phyloP scores from a whole-genome alignment of 306 rosid species.

The Corylus americana region DNA sequence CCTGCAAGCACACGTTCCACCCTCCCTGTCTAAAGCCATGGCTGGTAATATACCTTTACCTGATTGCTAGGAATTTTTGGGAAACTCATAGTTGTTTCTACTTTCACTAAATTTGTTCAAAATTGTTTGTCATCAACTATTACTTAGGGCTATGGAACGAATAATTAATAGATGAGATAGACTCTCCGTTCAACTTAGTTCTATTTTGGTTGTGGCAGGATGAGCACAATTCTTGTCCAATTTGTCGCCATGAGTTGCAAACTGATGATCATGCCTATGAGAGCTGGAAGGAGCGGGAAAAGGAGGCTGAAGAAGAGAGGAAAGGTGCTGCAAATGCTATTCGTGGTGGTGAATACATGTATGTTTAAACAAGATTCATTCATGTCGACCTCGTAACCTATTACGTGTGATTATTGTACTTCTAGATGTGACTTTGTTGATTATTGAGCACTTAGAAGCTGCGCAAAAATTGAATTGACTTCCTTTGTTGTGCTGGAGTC shows the following conservation, averaged over 20 bases:
- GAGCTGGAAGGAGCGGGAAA: conserved; percentile 97
- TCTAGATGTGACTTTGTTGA: background rate
- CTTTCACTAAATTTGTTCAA: background rate
- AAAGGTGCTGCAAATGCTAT: conserved; percentile 92
- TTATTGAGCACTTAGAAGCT: conserved; percentile 19
- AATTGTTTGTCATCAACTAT: background rate
- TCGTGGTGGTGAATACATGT: conserved; percentile 96
- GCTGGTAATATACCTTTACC: conserved; percentile 64
- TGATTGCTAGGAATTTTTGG: background rate
- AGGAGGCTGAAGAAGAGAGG: conserved; percentile 93
- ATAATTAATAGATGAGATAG: background rate
- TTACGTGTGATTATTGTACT: conserved; percentile 10
- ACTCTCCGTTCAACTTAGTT: background rate
- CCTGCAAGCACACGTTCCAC: conserved; percentile 97
- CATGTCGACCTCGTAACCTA: background rate
- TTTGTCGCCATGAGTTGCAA: conserved; percentile 81
- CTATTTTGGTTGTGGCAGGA: conserved; percentile 49
- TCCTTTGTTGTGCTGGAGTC: background rate
- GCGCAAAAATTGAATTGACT: background rate
- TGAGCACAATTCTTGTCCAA: conserved; percentile 86
- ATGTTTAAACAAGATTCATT: conserved; percentile 50
- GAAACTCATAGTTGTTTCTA: conserved; percentile 6
- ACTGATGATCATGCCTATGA: conserved; percentile 89
- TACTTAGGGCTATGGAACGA: background rate
- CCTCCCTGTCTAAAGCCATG: conserved; percentile 94